Conservation (phyloP, 257 asterid genomes). For the Lycium barbarum region DNA sequence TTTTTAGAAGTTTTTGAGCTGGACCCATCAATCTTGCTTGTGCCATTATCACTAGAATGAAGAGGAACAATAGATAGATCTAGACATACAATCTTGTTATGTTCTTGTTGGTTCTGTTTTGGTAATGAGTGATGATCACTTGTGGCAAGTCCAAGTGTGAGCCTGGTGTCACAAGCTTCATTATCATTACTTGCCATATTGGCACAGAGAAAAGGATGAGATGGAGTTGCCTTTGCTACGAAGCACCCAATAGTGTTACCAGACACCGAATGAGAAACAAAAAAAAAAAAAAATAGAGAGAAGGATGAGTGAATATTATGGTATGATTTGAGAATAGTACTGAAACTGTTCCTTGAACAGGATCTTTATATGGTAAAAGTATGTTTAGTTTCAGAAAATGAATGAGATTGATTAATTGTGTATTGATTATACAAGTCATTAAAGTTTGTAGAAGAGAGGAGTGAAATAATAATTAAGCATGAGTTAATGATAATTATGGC, state of each 20-base stretch:
- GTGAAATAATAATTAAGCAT: constrained; percentile 4
- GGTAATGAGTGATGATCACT: constrained; percentile 32
- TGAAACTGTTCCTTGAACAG: not conserved
- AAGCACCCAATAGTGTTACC: not conserved
- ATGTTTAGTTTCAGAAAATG: constrained; percentile 1
- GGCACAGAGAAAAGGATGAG: not conserved
- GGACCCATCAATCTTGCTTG: constrained; percentile 34
- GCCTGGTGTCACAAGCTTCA: constrained; percentile 45
- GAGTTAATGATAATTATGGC: constrained; percentile 23
- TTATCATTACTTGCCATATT: constrained; percentile 42
- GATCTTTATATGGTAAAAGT: not conserved
- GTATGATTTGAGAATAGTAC: not conserved
- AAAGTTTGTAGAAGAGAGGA: not conserved
- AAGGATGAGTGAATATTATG: not conserved
- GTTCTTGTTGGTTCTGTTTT: constrained; percentile 35
- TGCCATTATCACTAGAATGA: constrained; percentile 34
- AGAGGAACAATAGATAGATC: constrained; percentile 62
- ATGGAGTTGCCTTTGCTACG: not conserved
- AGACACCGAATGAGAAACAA: no score
- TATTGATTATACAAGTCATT: constrained; percentile 7
- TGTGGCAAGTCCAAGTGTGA: constrained; percentile 52
- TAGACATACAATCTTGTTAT: constrained; percentile 39
- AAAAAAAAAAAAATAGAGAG: not conserved
- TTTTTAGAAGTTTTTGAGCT: constrained; percentile 24
- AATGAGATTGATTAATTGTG: constrained; percentile 25